phyloP scores from a whole-genome alignment of 345 rosid genomes.

The Eucalyptus paniculata region DNA sequence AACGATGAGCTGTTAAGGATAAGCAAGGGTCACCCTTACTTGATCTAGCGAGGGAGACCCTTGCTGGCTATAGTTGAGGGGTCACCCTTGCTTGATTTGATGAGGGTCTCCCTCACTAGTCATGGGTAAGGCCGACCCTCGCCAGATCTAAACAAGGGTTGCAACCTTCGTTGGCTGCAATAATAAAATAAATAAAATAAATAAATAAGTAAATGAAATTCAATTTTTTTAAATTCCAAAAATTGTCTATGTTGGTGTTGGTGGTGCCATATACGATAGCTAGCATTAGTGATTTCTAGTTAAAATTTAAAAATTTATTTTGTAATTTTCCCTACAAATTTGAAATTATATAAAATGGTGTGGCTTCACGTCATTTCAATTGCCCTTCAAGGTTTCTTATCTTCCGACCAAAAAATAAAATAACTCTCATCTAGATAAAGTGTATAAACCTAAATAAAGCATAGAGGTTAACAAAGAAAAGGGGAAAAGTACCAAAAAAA shows the following conservation, averaged over 20 bases:
- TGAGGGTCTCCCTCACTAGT: neutral
- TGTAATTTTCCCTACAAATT: neutral
- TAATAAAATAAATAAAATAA: no score
- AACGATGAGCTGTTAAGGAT: neutral
- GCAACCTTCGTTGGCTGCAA: no score
- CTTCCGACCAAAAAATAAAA: no score
- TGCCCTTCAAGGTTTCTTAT: neutral
- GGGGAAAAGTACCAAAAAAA: no score
- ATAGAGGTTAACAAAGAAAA: neutral
- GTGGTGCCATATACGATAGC: rapidly evolving
- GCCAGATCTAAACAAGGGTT: no score
- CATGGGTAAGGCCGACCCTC: rapidly evolving
- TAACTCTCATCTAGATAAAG: neutral
- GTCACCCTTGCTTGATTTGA: neutral
- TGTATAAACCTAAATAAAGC: neutral
- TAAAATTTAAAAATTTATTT: no score
- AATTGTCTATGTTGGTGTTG: rapidly evolving
- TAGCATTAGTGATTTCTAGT: rapidly evolving
- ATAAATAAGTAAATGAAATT: no score
- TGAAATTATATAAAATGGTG: neutral
- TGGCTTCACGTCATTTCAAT: neutral
- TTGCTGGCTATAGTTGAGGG: rapidly evolving
- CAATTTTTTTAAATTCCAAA: no score
- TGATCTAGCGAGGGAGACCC: neutral
- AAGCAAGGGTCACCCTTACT: neutral